Conservation (phyloP, 1,284 basidiomycete species). For the Microbotryum violaceum region DNA sequence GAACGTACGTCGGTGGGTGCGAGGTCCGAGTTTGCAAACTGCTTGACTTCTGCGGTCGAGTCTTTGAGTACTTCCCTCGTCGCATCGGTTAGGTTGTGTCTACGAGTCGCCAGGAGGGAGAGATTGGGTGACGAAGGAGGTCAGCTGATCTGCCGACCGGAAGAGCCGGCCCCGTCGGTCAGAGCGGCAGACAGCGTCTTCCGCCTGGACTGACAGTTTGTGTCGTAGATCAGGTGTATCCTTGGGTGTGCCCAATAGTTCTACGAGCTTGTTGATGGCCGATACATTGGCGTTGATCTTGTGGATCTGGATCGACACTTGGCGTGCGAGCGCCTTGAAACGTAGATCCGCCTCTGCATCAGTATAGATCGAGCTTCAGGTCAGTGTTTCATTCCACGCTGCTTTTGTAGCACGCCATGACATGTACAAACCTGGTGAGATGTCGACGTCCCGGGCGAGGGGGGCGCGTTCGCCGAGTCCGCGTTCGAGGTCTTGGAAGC, state of each 20-base stretch:
- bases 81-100: slow-evolving; percentile 76
- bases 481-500: slow-evolving; percentile 31
- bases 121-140: background rate
- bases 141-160: background rate
- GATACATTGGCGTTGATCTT: slow-evolving; percentile 98
- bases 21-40: slow-evolving; percentile 60
- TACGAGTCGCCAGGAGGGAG: slow-evolving; percentile 21
- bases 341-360: slow-evolving; percentile 27
- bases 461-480: slow-evolving; percentile 21
- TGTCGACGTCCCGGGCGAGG: slow-evolving; percentile 6
- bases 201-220: slow-evolving; percentile 56
- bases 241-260: slow-evolving; percentile 72
- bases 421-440: slow-evolving; percentile 1
- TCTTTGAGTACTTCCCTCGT: slow-evolving; percentile 91
- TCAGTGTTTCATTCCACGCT: background rate
- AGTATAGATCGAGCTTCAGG: slow-evolving; percentile 5
- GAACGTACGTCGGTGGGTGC: slow-evolving; percentile 49
- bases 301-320: slow-evolving; percentile 90
- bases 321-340: slow-evolving; percentile 72
- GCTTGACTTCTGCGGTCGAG: slow-evolving; percentile 85
- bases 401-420: too few species aligned
- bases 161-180: background rate
- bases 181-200: background rate
- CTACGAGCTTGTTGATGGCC: slow-evolving; percentile 84
- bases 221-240: slow-evolving; percentile 70